These are phyloP conservation scores for Capronia coronata DNA, from an alignment of 2,329 filamentous ascomycete genomes.

Conservation along the genomic window DNA sequence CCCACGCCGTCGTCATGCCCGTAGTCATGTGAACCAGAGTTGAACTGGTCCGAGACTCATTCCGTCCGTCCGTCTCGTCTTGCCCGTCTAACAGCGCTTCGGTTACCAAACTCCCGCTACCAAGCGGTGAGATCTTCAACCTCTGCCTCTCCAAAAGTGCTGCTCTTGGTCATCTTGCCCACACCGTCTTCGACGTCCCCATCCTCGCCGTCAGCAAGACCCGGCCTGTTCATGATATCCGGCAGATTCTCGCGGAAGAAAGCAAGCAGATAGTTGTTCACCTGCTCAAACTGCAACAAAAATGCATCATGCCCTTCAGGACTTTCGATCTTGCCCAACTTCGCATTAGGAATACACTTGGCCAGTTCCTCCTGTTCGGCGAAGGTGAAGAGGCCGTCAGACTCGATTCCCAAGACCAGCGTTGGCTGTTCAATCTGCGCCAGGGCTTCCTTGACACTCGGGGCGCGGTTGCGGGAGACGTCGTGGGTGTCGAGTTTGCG, in stretches of 20 bases:
- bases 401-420: slow-evolving; percentile 88
- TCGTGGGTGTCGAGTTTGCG: slow-evolving; percentile 97
- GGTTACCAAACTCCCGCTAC: too few species aligned
- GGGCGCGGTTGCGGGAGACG: slow-evolving; percentile 67
- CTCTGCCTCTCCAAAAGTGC: slow-evolving; percentile 91
- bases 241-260: slow-evolving; percentile 79
- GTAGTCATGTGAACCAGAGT: slow-evolving; percentile 17
- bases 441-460: slow-evolving; percentile 63
- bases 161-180: slow-evolving; percentile 69
- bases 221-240: slow-evolving; percentile 72
- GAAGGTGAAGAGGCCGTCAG: slow-evolving; percentile 92
- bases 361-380: slow-evolving; percentile 93
- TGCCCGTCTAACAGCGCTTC: too few species aligned
- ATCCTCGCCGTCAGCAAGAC: slow-evolving; percentile 28
- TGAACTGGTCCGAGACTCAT: slow-evolving; percentile 23
- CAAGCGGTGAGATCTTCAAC: slow-evolving; percentile 64
- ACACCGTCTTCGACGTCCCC: slow-evolving; percentile 42
- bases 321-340: slow-evolving; percentile 80
- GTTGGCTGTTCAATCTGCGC: slow-evolving; percentile 79
- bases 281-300: slow-evolving; percentile 92
- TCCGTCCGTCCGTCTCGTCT: neutral
- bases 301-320: slow-evolving; percentile 96
- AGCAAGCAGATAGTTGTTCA: slow-evolving; percentile 76
- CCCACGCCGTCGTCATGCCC: neutral
- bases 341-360: slow-evolving; percentile 67